Evolutionary conservation across 225 moss, liverwort and hornwort species (phyloP), one percentile per base, ranked within the genome.

Genomic region (Ulota crispa): DNA sequence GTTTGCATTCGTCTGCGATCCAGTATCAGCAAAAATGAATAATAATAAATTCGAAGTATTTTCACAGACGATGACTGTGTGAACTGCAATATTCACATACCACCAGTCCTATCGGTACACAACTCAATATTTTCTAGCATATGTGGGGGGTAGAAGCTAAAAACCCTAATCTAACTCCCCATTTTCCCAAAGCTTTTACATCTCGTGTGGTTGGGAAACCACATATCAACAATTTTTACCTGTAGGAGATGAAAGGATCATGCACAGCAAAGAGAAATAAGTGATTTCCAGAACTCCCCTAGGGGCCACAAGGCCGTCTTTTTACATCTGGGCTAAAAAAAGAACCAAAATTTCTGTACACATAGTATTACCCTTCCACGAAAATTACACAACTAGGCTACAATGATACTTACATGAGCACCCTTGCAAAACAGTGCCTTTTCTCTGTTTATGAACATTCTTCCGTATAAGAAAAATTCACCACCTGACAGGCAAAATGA

Each of bases 371-470:
- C 36, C 50, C 19, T 64, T 85, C 45, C 64, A 66, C 66, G 50
- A 72, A 43, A 76, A 76, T 39, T 72, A 65, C 41, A 80, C 52
- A 41, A 53, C 43, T 67, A 54, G 9, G 53, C 67, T 82, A 78
- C 60, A 50, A 3, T 61, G 3, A 32, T 62, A 76, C 50, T 86
- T 83, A 87, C 87, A 87, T 55, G 34, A 24, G 42, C 43, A 32
- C 61, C 32, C 67, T 66, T 53, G 37, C 53, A 78, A 66, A 78
- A 30, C 50, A 73, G 53, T 36, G 50, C 68, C 76, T 21, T 19
- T 23, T 43, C 64, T 64, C 42, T 67, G 54, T 77, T 60, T 80
- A 83, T 83, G 45, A 73, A 87, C 87, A 80, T 53, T 83, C 62
- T 83, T 39, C 80, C 80, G 77, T 52, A 71, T 47, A 76, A 50